A percentile compares a stretch with the other conserved stretches of the same genome.
phyloP scores from a whole-genome alignment of 805 yeast genomes.

The Debaryomyces maramus region DNA sequence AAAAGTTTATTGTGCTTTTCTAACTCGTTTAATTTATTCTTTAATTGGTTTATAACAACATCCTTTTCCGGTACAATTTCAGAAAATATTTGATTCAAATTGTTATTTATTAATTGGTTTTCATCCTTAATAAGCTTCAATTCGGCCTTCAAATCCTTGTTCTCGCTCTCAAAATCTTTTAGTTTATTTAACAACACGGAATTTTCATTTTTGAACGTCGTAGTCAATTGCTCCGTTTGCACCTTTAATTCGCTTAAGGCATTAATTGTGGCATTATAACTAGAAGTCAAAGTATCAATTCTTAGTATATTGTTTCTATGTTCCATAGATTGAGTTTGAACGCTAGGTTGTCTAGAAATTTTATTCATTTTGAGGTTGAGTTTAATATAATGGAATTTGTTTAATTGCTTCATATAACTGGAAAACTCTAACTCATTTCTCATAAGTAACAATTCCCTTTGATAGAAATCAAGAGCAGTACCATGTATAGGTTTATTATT shows the following conservation, averaged over 20 bases:
- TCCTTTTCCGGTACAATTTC: conserved; percentile 23
- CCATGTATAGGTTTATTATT: conserved; percentile 8
- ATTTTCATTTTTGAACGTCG: conserved; percentile 10
- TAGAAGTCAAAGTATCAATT: conserved; percentile 8
- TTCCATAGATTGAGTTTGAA: conserved; percentile 2
- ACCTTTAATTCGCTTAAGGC: conserved; percentile 12
- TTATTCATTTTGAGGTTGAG: conserved; percentile 15
- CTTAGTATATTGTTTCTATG: conserved; percentile 9
- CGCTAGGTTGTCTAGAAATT: conserved; percentile 7
- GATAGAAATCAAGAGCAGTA: conserved; percentile 46
- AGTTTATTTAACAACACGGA: conserved; percentile 11
- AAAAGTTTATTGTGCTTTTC: conserved; percentile 4
- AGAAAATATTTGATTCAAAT: conserved; percentile 12
- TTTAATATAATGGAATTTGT: conserved; percentile 28
- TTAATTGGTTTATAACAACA: conserved; percentile 19
- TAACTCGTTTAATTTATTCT: conserved; percentile 13
- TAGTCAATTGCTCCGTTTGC: conserved; percentile 9
- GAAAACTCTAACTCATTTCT: conserved; percentile 64
- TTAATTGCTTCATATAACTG: conserved; percentile 50
- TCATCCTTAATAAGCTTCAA: conserved; percentile 11
- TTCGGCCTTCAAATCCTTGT: conserved; percentile 6
- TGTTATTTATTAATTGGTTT: conserved; percentile 7
- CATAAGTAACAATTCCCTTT: conserved; percentile 55
- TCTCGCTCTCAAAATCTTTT: conserved; percentile 9
- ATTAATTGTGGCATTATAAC: conserved; percentile 6